Conservation (phyloP, 306 rosid genomes). For the Gleditsia sinensis region DNA sequence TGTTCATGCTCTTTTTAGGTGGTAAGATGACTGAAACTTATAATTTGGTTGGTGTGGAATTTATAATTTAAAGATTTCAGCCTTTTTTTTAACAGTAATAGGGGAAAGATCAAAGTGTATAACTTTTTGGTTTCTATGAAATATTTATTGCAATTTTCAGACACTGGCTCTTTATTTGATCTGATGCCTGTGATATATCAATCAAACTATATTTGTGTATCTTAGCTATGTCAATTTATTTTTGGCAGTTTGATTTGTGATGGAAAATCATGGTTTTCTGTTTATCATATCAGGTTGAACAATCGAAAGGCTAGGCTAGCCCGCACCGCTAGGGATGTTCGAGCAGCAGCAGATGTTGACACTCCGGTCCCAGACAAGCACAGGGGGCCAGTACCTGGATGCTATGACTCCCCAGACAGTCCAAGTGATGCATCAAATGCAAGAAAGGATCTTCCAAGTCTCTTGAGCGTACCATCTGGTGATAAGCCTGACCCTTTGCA, state of each 20-base stretch:
- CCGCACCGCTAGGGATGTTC: slow-evolving; percentile 74
- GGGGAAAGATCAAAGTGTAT: neutral
- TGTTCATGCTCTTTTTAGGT: slow-evolving; percentile 1
- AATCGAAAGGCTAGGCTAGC: slow-evolving; percentile 95
- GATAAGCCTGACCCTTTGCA: slow-evolving; percentile 40
- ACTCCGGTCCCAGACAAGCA: slow-evolving; percentile 55
- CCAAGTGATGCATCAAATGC: slow-evolving; percentile 51
- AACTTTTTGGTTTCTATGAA: neutral
- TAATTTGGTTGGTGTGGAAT: neutral
- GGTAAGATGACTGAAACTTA: neutral
- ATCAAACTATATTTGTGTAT: neutral
- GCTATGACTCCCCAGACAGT: slow-evolving; percentile 53
- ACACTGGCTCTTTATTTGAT: slow-evolving; percentile 2
- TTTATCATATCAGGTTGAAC: slow-evolving; percentile 68
- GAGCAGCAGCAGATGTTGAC: slow-evolving; percentile 52
- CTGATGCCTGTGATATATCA: slow-evolving; percentile 20
- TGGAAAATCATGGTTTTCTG: neutral
- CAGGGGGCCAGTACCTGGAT: slow-evolving; percentile 45
- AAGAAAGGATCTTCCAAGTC: slow-evolving; percentile 44
- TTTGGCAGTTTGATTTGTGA: slow-evolving; percentile 16
- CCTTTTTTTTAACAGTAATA: neutral
- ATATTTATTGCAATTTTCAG: slow-evolving; percentile 4
- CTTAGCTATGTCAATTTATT: neutral
- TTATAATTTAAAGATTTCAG: neutral
- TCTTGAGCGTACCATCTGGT: slow-evolving; percentile 20